Base-by-base conservation (phyloP, 2,329 filamentous ascomycete species). In the Tolypocladium tundrense region DNA sequence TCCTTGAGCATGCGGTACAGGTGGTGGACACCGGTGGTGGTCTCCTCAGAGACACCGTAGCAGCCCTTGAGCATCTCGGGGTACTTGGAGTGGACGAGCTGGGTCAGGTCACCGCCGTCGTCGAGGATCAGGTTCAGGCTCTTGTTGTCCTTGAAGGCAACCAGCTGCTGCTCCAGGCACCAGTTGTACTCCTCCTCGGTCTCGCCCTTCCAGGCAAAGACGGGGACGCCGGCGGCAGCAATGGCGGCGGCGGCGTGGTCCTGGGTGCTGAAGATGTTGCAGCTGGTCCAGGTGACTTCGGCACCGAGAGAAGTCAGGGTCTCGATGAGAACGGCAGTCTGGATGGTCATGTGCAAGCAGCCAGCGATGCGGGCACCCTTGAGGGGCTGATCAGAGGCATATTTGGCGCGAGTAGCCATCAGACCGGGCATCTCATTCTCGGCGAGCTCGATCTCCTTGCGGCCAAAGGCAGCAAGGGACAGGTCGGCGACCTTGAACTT, bases 241-340 rank as follows among this genome's bases (percentile, higher is more conserved):
- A 99, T 97, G 75, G 94, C 94, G 66, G 94, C 92, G 57, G 94
- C 94, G 70, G 94, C 94, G 80, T 97, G 93, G 80, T 97, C 94
- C 79, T 97, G 93, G 69, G 93, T 97, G 75, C 89, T 94, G 88
- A 97, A 99, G 79, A 99, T 97, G 86, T 99, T 97, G 88, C 94
- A 99, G 69, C 89, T 94, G 62, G 93, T 89, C 94, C 94, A 97
- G 74, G 94, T 99, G 70, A 97, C 89, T 85, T 97, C 94, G 70
- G 94, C 94, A 80, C 94, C 94, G 70, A 99, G 91, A 67, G 88
- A 82, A 71, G 84, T 89, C 73, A 99, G 87, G 66, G 94, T 99
- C 87, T 99, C 94, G 78, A 99, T 99, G 71, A 99, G 88, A 73
- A 99, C 94, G 69, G 94, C 94, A 65, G 94, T 99, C 84, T 99